Evolutionary conservation across 495 filamentous ascomycete genomes (phyloP).

Genomic region (Lepidopterella palustris): DNA sequence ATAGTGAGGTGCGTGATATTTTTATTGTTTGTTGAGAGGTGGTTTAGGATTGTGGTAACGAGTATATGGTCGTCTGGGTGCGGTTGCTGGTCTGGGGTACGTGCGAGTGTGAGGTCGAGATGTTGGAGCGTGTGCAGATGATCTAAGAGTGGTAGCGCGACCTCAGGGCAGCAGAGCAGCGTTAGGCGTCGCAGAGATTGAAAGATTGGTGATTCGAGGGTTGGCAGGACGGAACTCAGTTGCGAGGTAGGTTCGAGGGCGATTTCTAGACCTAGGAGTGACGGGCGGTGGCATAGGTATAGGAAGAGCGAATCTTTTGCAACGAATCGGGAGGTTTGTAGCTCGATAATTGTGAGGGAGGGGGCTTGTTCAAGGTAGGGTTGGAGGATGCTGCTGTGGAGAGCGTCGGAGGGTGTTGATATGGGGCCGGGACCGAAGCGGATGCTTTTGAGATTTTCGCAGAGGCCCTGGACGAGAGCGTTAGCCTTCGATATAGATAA

Average conservation of each 20-base stretch:
- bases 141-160: slow-evolving; percentile 13
- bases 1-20: too few relatives aligned
- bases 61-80: slow-evolving; percentile 1
- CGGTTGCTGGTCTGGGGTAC: slow-evolving; percentile 7
- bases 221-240: slow-evolving; percentile 5
- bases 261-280: slow-evolving; percentile 16
- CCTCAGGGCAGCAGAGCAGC: slow-evolving; percentile 22
- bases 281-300: slow-evolving; percentile 7
- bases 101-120: slow-evolving; percentile 16
- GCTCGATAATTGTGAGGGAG: slow-evolving; percentile 11
- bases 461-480: slow-evolving; percentile 6
- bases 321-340: slow-evolving; percentile 11
- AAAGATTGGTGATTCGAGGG: slow-evolving; percentile 5
- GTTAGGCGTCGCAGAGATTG: slow-evolving; percentile 9
- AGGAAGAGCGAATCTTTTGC: slow-evolving; percentile 14
- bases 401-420: slow-evolving; percentile 4
- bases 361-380: slow-evolving; percentile 7
- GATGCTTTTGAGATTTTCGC: slow-evolving; percentile 18
- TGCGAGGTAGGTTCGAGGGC: slow-evolving; percentile 16
- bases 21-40: too few relatives aligned
- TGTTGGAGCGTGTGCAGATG: slow-evolving; percentile 12
- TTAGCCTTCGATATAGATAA: not conserved
- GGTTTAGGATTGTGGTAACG: slow-evolving; percentile 9
- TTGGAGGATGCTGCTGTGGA: slow-evolving; percentile 11
- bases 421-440: slow-evolving; percentile 10